Evolutionary conservation across 164 flowering plant genomes (phyloP).

Genomic region (Euptelea pleiosperma): DNA sequence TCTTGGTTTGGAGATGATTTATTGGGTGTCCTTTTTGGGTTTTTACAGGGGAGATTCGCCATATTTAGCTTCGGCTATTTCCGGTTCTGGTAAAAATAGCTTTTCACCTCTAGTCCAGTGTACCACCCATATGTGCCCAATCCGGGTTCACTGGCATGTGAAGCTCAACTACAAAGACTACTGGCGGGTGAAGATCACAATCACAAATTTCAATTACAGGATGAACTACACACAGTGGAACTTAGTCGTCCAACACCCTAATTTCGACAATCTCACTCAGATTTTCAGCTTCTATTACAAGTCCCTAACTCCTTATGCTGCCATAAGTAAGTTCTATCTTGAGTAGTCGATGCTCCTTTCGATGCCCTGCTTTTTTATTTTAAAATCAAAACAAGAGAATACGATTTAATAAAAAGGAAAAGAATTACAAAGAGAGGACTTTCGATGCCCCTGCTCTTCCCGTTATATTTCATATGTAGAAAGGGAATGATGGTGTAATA

Average conservation of each 20-base stretch:
- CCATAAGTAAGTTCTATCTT: slow-evolving; percentile 52
- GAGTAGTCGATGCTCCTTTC: not conserved
- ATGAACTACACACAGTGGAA: slow-evolving; percentile 85
- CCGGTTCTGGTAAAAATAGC: slow-evolving; percentile 32
- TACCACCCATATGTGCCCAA: slow-evolving; percentile 86
- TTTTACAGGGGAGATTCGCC: slow-evolving; percentile 47
- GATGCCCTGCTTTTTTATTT: no score
- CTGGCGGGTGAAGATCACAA: slow-evolving; percentile 79
- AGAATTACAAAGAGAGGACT: no score
- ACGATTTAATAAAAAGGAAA: no score
- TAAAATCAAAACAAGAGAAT: no score
- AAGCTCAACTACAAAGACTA: slow-evolving; percentile 81
- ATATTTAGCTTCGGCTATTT: slow-evolving; percentile 47
- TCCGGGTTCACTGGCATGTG: slow-evolving; percentile 88
- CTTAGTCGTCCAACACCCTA: slow-evolving; percentile 80
- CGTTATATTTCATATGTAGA: not conserved
- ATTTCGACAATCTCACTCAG: slow-evolving; percentile 75
- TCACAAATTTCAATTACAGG: slow-evolving; percentile 78
- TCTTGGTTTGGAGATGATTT: not conserved
- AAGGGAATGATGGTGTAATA: not conserved
- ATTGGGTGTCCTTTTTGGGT: not conserved
- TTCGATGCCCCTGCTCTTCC: not conserved
- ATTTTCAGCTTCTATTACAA: slow-evolving; percentile 79
- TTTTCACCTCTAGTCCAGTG: slow-evolving; percentile 67
- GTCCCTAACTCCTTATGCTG: slow-evolving; percentile 65